Percentiles rank a stretch among this genome's conserved stretches.
These are phyloP conservation scores for Boletellus emodensis DNA, from an alignment of 768 basidiomycete species.

Conservation along the genomic window DNA sequence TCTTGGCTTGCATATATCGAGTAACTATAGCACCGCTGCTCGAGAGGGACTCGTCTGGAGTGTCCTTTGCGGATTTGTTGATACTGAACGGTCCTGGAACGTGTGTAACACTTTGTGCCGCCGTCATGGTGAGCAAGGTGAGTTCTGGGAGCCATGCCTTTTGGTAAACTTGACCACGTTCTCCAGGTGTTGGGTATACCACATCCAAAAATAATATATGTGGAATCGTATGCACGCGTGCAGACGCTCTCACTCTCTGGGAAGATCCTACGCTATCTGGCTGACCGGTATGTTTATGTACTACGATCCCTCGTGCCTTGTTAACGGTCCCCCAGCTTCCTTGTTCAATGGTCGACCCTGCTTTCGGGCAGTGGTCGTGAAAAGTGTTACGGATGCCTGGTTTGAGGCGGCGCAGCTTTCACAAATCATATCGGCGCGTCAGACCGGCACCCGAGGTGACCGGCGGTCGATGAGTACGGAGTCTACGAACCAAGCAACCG, in stretches of 20 bases:
- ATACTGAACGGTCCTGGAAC: conserved; percentile 96
- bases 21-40: conserved; percentile 53
- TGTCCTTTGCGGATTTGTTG: conserved; percentile 64
- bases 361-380: conserved; percentile 39
- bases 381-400: conserved; percentile 61
- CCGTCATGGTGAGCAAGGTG: conserved; percentile 71
- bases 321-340: conserved; percentile 48
- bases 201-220: conserved; percentile 73
- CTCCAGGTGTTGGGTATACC: conserved; percentile 69
- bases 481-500: too few species aligned
- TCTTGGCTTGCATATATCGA: conserved; percentile 58
- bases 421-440: not conserved
- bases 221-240: conserved; percentile 94
- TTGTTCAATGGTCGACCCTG: conserved; percentile 86
- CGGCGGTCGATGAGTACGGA: too few species aligned
- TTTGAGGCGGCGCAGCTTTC: conserved; percentile 36
- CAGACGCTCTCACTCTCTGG: conserved; percentile 78
- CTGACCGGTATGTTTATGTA: conserved; percentile 74
- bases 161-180: conserved; percentile 7
- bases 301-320: conserved; percentile 30
- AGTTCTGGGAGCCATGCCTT: conserved; percentile 23
- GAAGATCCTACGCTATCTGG: conserved; percentile 73
- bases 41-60: conserved; percentile 10
- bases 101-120: conserved; percentile 72
- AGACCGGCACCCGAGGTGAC: too few species aligned